A percentile compares a stretch with the other conserved stretches of the same genome.
Evolutionary conservation across 192 early-diverging fungal genomes (phyloP).

Genomic region (Coemansia guatemalensis): DNA sequence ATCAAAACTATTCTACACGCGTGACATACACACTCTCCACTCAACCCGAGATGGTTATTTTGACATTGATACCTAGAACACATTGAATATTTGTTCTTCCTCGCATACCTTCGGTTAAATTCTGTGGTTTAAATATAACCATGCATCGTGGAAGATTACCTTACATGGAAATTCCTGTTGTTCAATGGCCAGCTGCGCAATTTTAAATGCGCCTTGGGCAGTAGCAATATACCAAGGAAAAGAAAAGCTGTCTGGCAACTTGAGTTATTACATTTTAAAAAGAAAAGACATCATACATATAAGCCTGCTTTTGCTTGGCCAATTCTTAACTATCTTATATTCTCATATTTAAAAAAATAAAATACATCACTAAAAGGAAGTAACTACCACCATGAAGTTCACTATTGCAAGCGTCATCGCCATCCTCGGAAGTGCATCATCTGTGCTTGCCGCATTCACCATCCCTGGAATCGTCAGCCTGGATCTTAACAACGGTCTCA

Average conservation of each 20-base stretch:
- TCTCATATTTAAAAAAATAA: not conserved
- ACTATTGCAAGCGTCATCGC: slow-evolving; percentile 5
- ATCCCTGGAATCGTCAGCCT: slow-evolving; percentile 44
- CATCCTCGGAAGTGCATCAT: slow-evolving; percentile 9
- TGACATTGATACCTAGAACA: slow-evolving; percentile 11
- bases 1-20: slow-evolving; percentile 8
- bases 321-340: not conserved
- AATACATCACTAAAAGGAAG: not conserved
- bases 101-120: not conserved
- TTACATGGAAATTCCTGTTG: not conserved
- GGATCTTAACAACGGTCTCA: slow-evolving; percentile 25
- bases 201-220: no score
- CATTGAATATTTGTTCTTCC: not conserved
- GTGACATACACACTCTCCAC: slow-evolving; percentile 10
- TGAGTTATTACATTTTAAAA: not conserved
- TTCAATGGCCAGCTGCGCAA: no score
- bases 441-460: slow-evolving; percentile 13
- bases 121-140: not conserved
- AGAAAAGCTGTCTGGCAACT: no score
- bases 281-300: not conserved
- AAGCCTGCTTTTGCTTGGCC: not conserved
- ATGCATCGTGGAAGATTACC: not conserved
- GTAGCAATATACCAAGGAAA: no score
- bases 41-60: slow-evolving; percentile 12
- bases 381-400: slow-evolving; percentile 13